Evolutionary conservation across 441 rosid genomes (phyloP).

Genomic region (Sinapis alba): DNA sequence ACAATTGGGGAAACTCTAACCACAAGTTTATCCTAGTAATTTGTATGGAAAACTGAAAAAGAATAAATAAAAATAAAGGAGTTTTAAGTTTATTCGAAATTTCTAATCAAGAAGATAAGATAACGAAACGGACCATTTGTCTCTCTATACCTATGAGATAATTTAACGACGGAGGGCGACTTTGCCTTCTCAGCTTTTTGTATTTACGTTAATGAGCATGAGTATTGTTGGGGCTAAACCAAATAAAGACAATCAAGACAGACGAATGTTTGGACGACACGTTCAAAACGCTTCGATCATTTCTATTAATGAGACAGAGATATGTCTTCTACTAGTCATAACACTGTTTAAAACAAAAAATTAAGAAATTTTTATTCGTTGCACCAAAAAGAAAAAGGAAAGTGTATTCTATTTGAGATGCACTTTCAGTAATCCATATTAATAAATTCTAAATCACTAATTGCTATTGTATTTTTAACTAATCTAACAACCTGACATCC

Average conservation of each 20-base stretch:
- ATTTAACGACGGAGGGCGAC: conserved; percentile 22
- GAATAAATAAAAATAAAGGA: conserved; percentile 16
- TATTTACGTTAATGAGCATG: conserved; percentile 25
- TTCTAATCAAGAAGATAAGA: conserved; percentile 35
- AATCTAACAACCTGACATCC: neutral
- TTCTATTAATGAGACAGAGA: conserved; percentile 20
- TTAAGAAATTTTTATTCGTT: neutral
- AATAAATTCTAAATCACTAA: neutral
- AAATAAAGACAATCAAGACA: neutral
- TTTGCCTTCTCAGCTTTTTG: conserved; percentile 27
- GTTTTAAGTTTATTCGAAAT: conserved; percentile 21
- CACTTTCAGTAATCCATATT: neutral
- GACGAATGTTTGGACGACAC: conserved; percentile 21
- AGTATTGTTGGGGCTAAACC: neutral
- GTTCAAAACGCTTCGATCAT: conserved; percentile 16
- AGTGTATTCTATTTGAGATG: neutral
- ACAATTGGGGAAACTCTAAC: conserved; percentile 20
- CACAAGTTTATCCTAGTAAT: neutral
- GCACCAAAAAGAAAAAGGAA: neutral
- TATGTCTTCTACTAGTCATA: conserved; percentile 17
- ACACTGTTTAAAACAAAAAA: neutral
- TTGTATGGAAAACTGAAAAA: neutral
- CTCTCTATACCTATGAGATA: conserved; percentile 17
- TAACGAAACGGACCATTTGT: conserved; percentile 38
- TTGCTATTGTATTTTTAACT: neutral